Conservation (phyloP, 352 stramenopile species). For the Globisporangium paroecandrum region DNA sequence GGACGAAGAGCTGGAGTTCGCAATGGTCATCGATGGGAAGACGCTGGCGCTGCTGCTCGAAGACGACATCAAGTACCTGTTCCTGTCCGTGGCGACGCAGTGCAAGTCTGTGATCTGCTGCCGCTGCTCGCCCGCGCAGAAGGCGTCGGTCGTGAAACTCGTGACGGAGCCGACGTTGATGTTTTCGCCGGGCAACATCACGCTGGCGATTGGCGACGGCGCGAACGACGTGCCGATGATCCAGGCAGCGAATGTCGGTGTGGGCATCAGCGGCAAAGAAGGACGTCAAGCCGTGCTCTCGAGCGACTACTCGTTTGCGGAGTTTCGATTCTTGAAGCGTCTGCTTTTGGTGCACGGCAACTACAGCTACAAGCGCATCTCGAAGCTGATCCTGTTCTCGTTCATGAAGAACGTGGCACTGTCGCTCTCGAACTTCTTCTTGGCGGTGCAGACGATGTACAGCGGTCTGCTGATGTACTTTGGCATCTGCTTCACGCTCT, state of each 20-base stretch:
- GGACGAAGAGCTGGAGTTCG: slow-evolving; percentile 83
- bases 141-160: slow-evolving; percentile 82
- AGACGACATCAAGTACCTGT: slow-evolving; percentile 89
- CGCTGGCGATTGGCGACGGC: slow-evolving; percentile 79
- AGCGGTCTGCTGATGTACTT: slow-evolving; percentile 88
- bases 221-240: slow-evolving; percentile 90
- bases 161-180: slow-evolving; percentile 86
- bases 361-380: slow-evolving; percentile 90
- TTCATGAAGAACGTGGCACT: slow-evolving; percentile 89
- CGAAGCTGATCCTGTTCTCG: slow-evolving; percentile 86
- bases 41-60: slow-evolving; percentile 79
- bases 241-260: slow-evolving; percentile 79
- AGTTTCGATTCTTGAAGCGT: slow-evolving; percentile 82
- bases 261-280: slow-evolving; percentile 86
- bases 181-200: slow-evolving; percentile 88
- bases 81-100: slow-evolving; percentile 82
- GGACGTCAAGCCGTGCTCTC: slow-evolving; percentile 81
- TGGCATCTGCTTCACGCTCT: slow-evolving; percentile 87
- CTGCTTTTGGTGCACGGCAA: slow-evolving; percentile 83
- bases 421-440: slow-evolving; percentile 84
- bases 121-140: slow-evolving; percentile 80
- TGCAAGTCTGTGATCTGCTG: slow-evolving; percentile 90
- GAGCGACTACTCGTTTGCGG: slow-evolving; percentile 81
- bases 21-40: slow-evolving; percentile 89
- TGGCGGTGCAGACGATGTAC: slow-evolving; percentile 82